Conservation (phyloP, 1,284 basidiomycete genomes). For the Abortiporus biennis region DNA sequence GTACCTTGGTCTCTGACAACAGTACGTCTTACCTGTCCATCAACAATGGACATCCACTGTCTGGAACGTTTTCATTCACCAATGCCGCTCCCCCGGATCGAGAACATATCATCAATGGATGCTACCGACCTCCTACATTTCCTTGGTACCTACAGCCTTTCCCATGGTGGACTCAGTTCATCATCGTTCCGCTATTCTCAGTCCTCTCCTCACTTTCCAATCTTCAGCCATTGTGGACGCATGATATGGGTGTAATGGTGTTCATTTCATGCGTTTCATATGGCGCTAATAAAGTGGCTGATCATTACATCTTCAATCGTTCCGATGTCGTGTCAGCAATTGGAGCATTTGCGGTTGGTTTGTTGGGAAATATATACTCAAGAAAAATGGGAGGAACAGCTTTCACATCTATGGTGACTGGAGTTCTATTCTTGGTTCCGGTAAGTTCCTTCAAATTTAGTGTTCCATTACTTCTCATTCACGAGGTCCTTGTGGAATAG, state of each 20-base stretch:
- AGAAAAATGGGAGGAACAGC: conserved; percentile 84
- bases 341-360: conserved; percentile 78
- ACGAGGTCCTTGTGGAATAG: conserved; percentile 29
- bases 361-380: conserved; percentile 82
- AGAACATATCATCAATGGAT: conserved; percentile 54
- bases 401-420: conserved; percentile 86
- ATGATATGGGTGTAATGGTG: conserved; percentile 79
- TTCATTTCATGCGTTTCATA: conserved; percentile 78
- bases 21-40: conserved; percentile 30
- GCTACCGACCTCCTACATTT: conserved; percentile 58
- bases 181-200: conserved; percentile 82
- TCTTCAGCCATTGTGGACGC: conserved; percentile 66
- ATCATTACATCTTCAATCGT: conserved; percentile 82
- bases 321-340: conserved; percentile 83
- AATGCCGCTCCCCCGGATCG: conserved; percentile 40
- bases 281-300: conserved; percentile 72
- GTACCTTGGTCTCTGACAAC: conserved; percentile 65
- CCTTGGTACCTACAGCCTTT: conserved; percentile 79
- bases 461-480: conserved; percentile 1
- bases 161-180: conserved; percentile 70
- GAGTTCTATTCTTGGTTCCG: conserved; percentile 80
- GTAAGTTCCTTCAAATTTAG: conserved; percentile 37
- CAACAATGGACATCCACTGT: conserved; percentile 38
- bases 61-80: conserved; percentile 76
- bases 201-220: conserved; percentile 70